These are phyloP conservation scores for Candida albicans DNA, from an alignment of 1,139 yeast species.

Conservation along the genomic window DNA sequence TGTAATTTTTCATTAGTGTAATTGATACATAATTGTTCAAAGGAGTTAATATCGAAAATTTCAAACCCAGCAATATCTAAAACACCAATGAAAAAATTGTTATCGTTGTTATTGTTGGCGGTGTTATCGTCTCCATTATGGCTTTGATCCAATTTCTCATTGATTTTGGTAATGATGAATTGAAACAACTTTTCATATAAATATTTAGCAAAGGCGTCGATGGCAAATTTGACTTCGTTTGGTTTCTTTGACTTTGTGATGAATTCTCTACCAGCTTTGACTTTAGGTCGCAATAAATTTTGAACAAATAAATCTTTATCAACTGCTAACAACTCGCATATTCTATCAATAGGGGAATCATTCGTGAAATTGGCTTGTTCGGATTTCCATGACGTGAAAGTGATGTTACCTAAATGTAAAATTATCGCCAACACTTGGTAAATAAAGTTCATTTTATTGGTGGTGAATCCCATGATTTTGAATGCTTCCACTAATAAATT, in stretches of 20 bases:
- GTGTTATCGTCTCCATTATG: slow-evolving; percentile 18
- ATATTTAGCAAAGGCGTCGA: slow-evolving; percentile 87
- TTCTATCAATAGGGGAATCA: slow-evolving; percentile 52
- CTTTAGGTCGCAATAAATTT: slow-evolving; percentile 71
- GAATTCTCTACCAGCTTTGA: slow-evolving; percentile 88
- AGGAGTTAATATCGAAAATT: slow-evolving; percentile 85
- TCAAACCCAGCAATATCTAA: slow-evolving; percentile 98
- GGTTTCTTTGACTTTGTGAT: slow-evolving; percentile 81
- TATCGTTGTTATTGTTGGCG: slow-evolving; percentile 29
- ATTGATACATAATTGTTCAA: slow-evolving; percentile 95
- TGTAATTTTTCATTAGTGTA: slow-evolving; percentile 95
- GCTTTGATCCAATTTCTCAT: slow-evolving; percentile 52
- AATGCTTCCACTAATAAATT: slow-evolving; percentile 62
- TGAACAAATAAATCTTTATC: slow-evolving; percentile 54
- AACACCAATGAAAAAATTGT: slow-evolving; percentile 71
- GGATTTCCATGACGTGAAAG: slow-evolving; percentile 66
- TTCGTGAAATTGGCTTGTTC: slow-evolving; percentile 78
- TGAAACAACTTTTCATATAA: slow-evolving; percentile 84
- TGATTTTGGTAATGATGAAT: slow-evolving; percentile 72
- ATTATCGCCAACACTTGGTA: slow-evolving; percentile 73
- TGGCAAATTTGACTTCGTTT: slow-evolving; percentile 72
- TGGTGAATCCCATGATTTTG: slow-evolving; percentile 67
- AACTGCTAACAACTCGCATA: slow-evolving; percentile 68
- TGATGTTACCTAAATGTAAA: slow-evolving; percentile 82
- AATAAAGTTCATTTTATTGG: slow-evolving; percentile 56